These are phyloP conservation scores for Castanea crenata DNA, from an alignment of 306 rosid species.

Conservation along the genomic window DNA sequence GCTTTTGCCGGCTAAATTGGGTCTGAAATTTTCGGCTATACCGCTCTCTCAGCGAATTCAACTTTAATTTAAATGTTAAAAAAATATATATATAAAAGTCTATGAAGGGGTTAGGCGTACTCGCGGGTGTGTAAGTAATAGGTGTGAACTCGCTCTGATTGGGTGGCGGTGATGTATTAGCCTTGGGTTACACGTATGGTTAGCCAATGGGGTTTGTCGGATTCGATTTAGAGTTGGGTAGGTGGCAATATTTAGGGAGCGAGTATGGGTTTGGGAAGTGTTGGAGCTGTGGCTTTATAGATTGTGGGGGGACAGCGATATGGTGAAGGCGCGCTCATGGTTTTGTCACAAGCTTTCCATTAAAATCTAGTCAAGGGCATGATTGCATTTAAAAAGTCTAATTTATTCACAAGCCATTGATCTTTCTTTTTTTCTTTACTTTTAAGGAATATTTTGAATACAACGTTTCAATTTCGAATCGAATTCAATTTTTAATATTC, in stretches of 20 bases:
- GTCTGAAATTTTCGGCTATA: background rate
- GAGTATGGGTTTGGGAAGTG: no score
- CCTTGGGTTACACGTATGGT: conserved; percentile 7
- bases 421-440: no score
- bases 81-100: background rate
- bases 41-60: background rate
- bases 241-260: conserved; percentile 7
- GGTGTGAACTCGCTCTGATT: background rate
- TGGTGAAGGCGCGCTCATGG: background rate
- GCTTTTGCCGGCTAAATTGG: conserved; percentile 9
- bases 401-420: background rate
- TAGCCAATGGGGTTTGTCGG: conserved; percentile 14
- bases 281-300: no score
- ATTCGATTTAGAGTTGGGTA: background rate
- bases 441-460: no score
- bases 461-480: no score
- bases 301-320: background rate
- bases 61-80: background rate
- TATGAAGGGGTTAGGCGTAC: background rate
- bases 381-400: background rate
- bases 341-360: background rate
- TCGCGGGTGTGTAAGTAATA: background rate
- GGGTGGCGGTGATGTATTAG: background rate
- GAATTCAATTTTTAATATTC: no score
- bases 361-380: background rate